Conservation (phyloP, 83 land plant genomes). For the Diphasiastrum complanatum region DNA sequence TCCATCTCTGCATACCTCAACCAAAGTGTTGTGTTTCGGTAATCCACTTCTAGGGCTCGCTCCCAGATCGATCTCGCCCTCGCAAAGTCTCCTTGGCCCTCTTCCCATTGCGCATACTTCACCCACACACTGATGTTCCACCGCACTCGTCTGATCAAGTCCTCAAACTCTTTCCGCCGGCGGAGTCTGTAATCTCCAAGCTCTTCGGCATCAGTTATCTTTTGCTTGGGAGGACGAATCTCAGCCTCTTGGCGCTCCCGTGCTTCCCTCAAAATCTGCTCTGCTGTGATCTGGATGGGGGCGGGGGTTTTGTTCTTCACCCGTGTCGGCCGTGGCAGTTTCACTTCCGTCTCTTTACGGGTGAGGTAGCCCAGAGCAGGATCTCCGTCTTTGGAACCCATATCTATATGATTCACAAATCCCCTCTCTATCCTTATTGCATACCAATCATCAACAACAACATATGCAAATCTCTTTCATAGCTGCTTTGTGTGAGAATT, state of each 20-base stretch:
- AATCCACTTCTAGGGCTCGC: constrained; percentile 84
- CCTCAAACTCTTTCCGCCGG: constrained; percentile 80
- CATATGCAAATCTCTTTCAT: too few relatives aligned
- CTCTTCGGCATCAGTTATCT: constrained; percentile 81
- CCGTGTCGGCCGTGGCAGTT: constrained; percentile 88
- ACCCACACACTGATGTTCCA: constrained; percentile 92
- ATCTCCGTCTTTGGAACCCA: constrained; percentile 49
- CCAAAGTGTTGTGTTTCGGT: constrained; percentile 76
- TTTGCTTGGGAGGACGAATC: constrained; percentile 96
- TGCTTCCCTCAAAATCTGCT: constrained; percentile 89
- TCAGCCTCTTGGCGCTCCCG: constrained; percentile 93
- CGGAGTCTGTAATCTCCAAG: constrained; percentile 83
- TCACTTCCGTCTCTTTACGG: constrained; percentile 83
- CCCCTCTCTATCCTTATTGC: too few relatives aligned
- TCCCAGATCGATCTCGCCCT: constrained; percentile 93
- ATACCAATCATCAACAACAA: too few relatives aligned
- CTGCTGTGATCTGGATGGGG: constrained; percentile 87
- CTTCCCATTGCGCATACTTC: constrained; percentile 95
- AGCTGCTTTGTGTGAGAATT: too few relatives aligned
- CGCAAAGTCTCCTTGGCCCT: constrained; percentile 72
- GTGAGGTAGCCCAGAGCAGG: constrained; percentile 69
- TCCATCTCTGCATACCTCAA: constrained; percentile 89
- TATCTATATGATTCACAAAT: not conserved
- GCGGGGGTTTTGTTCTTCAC: constrained; percentile 99
- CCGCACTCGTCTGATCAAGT: constrained; percentile 72